phyloP scores from a whole-genome alignment of 1,284 basidiomycete species.

The Phellopilus nigrolimitatus region DNA sequence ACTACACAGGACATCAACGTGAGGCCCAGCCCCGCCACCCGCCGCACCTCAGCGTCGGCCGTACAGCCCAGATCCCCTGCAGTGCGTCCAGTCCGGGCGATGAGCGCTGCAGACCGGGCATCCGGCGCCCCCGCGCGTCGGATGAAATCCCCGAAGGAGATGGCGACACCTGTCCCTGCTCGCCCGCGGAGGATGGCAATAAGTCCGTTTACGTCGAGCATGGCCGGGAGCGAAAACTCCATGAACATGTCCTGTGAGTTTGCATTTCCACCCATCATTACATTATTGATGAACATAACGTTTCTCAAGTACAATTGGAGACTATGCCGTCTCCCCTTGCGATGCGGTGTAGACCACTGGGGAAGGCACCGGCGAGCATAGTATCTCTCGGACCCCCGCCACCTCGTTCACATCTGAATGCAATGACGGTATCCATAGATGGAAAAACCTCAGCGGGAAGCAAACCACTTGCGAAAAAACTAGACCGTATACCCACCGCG shows the following conservation, averaged over 20 bases:
- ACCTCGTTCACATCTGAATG: not conserved
- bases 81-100: not conserved
- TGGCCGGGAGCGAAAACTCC: not conserved
- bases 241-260: conserved; percentile 6
- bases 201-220: conserved; percentile 1
- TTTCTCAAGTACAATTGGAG: conserved; percentile 8
- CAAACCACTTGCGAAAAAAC: not conserved
- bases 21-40: not conserved
- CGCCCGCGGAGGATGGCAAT: not conserved
- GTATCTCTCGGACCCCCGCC: not conserved
- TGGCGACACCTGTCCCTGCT: not conserved
- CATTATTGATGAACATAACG: not conserved
- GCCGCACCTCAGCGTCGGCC: not conserved
- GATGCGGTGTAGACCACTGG: not conserved
- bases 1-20: conserved; percentile 3
- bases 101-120: not conserved
- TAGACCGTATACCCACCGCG: not conserved
- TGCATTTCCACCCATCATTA: not conserved
- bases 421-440: not conserved
- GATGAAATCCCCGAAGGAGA: not conserved
- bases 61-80: not conserved
- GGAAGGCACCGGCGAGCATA: not conserved
- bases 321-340: not conserved
- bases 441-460: not conserved
- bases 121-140: not conserved